A percentile compares a stretch with the other conserved stretches of the same genome.
Conservation (phyloP, 345 rosid genomes). For the Rhizophora apiculata region DNA sequence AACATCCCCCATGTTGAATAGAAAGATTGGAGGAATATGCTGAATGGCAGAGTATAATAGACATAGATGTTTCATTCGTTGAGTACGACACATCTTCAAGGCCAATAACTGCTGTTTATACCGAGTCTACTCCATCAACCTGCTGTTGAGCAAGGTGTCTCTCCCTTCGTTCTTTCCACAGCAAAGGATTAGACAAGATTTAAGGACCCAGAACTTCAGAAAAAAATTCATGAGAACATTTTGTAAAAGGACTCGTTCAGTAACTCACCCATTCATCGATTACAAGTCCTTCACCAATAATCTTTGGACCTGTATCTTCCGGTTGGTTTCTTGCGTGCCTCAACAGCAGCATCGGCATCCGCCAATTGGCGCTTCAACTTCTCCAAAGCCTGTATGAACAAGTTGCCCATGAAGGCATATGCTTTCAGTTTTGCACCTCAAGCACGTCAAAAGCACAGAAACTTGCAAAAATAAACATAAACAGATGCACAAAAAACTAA, state of each 20-base stretch:
- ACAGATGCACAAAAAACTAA: not conserved
- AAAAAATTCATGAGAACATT: not conserved
- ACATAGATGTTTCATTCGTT: not conserved
- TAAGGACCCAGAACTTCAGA: not conserved
- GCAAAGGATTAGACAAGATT: not conserved
- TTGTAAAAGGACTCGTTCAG: not conserved
- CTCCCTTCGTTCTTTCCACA: constrained; percentile 92
- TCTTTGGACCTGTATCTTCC: constrained; percentile 74
- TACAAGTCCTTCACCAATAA: constrained; percentile 98
- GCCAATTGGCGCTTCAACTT: constrained; percentile 81
- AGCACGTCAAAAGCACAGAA: not conserved
- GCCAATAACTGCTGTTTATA: constrained; percentile 19
- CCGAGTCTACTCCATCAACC: constrained; percentile 71
- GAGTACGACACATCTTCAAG: constrained; percentile 3
- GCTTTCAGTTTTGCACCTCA: not conserved
- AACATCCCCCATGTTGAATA: constrained; percentile 20
- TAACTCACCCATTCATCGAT: constrained; percentile 96
- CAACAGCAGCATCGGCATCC: constrained; percentile 86
- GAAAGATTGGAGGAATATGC: constrained; percentile 22
- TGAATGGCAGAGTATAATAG: constrained; percentile 5
- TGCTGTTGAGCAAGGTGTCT: constrained; percentile 92
- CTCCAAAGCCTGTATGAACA: constrained; percentile 50
- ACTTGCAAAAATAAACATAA: not conserved
- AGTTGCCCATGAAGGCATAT: not conserved
- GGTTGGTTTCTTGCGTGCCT: constrained; percentile 77